Percentiles rank a stretch among this genome's conserved stretches.
phyloP scores from a whole-genome alignment of 805 yeast genomes.

The Komagataella populi region DNA sequence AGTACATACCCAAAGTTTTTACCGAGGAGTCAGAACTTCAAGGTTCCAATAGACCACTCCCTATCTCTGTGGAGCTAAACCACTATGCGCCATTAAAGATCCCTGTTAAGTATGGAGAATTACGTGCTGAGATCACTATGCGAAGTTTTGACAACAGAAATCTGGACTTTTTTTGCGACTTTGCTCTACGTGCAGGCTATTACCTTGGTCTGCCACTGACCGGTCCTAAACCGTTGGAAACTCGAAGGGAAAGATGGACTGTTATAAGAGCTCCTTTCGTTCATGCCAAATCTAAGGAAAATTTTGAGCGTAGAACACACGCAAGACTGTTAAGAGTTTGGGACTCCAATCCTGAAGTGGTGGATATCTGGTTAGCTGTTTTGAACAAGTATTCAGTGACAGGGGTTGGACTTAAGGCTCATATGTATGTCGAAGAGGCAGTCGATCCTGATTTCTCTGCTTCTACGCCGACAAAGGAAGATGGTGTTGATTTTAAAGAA shows the following conservation, averaged over 20 bases:
- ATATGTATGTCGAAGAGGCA: constrained; percentile 41
- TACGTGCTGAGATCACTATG: constrained; percentile 66
- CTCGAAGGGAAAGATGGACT: constrained; percentile 80
- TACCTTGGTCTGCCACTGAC: constrained; percentile 80
- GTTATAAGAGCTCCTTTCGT: constrained; percentile 89
- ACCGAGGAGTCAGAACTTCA: constrained; percentile 19
- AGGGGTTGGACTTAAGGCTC: constrained; percentile 78
- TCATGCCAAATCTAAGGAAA: constrained; percentile 88
- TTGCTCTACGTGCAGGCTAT: constrained; percentile 80
- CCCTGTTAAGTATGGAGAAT: constrained; percentile 53
- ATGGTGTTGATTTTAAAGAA: neutral
- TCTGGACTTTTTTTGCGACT: constrained; percentile 67
- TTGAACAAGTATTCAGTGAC: constrained; percentile 63
- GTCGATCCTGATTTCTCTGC: constrained; percentile 14
- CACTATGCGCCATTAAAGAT: constrained; percentile 70
- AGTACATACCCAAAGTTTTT: constrained; percentile 16
- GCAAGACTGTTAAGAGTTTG: constrained; percentile 60
- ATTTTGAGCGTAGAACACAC: constrained; percentile 80
- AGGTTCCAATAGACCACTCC: constrained; percentile 43
- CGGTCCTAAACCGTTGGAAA: constrained; percentile 55
- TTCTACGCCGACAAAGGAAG: constrained; percentile 13
- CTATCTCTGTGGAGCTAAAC: constrained; percentile 74
- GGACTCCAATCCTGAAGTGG: constrained; percentile 76
- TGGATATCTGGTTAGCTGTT: constrained; percentile 72
- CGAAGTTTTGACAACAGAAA: constrained; percentile 60